These are phyloP conservation scores for Pittosporum tobira DNA, from an alignment of 129 eudicot species.

Conservation along the genomic window DNA sequence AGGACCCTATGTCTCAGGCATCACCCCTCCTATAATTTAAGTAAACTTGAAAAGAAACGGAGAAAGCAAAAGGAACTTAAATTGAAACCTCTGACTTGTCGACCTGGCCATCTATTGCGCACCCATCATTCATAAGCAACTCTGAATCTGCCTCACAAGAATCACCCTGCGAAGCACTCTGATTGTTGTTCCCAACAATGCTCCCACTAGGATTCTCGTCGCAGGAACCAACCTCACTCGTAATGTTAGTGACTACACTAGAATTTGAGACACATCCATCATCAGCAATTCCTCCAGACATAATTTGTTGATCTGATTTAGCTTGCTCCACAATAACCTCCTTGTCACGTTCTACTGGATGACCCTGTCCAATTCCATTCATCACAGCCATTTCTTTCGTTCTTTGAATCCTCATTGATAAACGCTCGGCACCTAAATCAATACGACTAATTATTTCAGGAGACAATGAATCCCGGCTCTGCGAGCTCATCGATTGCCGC, in stretches of 20 bases:
- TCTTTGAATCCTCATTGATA: not conserved
- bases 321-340: conserved; percentile 6
- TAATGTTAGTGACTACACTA: conserved; percentile 18
- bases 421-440: conserved; percentile 8
- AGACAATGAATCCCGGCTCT: no score
- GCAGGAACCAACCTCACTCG: conserved; percentile 6
- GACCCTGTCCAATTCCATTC: conserved; percentile 5
- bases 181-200: conserved; percentile 19
- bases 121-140: conserved; percentile 22
- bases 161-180: conserved; percentile 18
- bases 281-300: conserved; percentile 19
- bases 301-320: conserved; percentile 2
- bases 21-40: no score
- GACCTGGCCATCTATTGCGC: conserved; percentile 16
- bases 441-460: conserved; percentile 18
- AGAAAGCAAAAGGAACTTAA: conserved; percentile 12
- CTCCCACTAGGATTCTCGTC: conserved; percentile 17
- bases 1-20: no score
- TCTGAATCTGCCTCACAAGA: conserved; percentile 26
- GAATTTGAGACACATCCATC: conserved; percentile 19
- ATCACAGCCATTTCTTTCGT: not conserved
- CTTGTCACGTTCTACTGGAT: conserved; percentile 6
- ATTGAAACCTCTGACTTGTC: conserved; percentile 49
- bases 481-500: conserved; percentile 16
- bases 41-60: not conserved